Evolutionary conservation across 2,329 filamentous ascomycete genomes (phyloP).

Genomic region (Sarocladiaceae sp.): DNA sequence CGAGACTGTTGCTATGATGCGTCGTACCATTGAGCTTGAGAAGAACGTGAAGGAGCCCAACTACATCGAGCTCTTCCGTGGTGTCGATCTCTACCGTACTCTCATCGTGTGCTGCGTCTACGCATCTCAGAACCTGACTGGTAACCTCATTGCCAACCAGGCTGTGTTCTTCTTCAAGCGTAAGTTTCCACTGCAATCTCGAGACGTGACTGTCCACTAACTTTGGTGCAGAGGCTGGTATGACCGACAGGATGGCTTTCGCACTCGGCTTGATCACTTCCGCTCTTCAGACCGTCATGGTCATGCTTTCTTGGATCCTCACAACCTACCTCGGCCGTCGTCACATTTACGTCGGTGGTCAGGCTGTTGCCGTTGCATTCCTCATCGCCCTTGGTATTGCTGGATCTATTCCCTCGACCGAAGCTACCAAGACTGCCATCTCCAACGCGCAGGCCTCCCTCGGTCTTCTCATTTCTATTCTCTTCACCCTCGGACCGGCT

Average conservation of each 20-base stretch:
- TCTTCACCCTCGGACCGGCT: constrained; percentile 59
- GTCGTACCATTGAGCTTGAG: constrained; percentile 51
- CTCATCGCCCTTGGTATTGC: constrained; percentile 57
- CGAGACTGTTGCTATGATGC: constrained; percentile 53
- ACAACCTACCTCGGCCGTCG: constrained; percentile 60
- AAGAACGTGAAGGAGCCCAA: constrained; percentile 36
- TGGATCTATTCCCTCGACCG: constrained; percentile 37
- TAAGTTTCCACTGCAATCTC: no score
- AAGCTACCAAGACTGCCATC: constrained; percentile 24
- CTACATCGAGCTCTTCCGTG: constrained; percentile 48
- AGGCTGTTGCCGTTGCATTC: constrained; percentile 47
- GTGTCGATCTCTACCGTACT: constrained; percentile 49
- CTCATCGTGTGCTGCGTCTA: constrained; percentile 54
- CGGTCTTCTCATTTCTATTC: constrained; percentile 60
- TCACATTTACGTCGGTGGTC: constrained; percentile 61
- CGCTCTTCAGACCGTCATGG: constrained; percentile 55
- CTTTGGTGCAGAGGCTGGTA: constrained; percentile 57
- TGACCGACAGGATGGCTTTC: constrained; percentile 50
- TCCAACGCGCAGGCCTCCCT: constrained; percentile 55
- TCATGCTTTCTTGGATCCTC: constrained; percentile 65
- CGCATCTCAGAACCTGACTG: constrained; percentile 55
- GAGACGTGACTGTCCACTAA: no score
- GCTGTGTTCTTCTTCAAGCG: constrained; percentile 54
- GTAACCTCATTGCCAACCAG: constrained; percentile 59
- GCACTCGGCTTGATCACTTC: constrained; percentile 62